phyloP scores from a whole-genome alignment of 495 filamentous ascomycete genomes.

The Talaromyces borbonicus region DNA sequence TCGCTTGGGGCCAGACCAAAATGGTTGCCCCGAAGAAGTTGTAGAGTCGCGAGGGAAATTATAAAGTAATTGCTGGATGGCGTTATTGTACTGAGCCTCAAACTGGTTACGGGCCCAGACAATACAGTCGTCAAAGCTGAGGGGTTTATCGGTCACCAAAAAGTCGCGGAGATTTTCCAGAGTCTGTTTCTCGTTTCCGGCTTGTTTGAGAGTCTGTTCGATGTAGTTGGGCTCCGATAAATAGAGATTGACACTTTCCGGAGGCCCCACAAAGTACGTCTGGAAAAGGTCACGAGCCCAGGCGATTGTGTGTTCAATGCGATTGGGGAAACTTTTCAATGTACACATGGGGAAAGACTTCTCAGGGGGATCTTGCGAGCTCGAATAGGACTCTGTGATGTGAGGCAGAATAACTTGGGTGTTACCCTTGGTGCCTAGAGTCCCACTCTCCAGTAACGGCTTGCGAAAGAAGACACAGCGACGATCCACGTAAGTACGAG shows the following conservation, averaged over 20 bases:
- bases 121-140: constrained; percentile 92
- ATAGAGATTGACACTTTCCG: constrained; percentile 93
- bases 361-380: constrained; percentile 96
- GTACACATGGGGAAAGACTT: constrained; percentile 99
- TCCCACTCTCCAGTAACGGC: constrained; percentile 91
- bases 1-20: constrained; percentile 99
- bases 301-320: constrained; percentile 97
- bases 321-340: constrained; percentile 93
- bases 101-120: constrained; percentile 89
- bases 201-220: constrained; percentile 80
- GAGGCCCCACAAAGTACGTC: constrained; percentile 82
- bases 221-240: constrained; percentile 87
- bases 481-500: constrained; percentile 92
- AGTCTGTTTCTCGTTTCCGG: constrained; percentile 92
- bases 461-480: constrained; percentile 99
- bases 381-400: constrained; percentile 95
- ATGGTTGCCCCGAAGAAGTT: constrained; percentile 79
- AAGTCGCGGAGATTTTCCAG: constrained; percentile 83
- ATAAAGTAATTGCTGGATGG: constrained; percentile 90
- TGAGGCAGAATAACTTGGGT: constrained; percentile 87
- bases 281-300: constrained; percentile 97
- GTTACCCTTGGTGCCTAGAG: constrained; percentile 96
- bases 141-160: constrained; percentile 85
- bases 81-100: constrained; percentile 94
- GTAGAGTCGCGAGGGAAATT: constrained; percentile 94